Percentiles rank a stretch among this genome's conserved stretches.
These are phyloP conservation scores for Pythium myriotylum DNA, from an alignment of 352 stramenopile genomes.

Conservation along the genomic window DNA sequence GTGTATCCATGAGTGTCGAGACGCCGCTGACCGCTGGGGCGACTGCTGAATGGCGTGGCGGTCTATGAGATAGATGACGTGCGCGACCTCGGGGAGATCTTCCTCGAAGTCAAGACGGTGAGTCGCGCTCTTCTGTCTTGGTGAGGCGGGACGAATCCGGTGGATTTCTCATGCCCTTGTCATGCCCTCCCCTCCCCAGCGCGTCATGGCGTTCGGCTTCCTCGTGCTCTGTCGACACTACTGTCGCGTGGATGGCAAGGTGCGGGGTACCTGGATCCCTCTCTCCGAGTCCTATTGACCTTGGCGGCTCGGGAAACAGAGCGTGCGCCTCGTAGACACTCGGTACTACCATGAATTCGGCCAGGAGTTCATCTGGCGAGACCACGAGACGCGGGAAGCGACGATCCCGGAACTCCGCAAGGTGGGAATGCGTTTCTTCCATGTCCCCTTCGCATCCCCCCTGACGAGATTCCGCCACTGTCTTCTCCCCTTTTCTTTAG, in stretches of 20 bases:
- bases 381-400: constrained; percentile 48
- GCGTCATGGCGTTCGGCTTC: constrained; percentile 71
- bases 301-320: constrained; percentile 26
- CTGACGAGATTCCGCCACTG: too few species aligned
- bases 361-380: constrained; percentile 52
- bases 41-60: too few species aligned
- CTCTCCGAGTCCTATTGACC: too few species aligned
- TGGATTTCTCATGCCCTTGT: too few species aligned
- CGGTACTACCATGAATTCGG: constrained; percentile 73
- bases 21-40: too few species aligned
- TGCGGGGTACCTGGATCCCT: too few species aligned
- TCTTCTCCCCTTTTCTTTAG: constrained; percentile 1
- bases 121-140: background rate
- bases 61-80: constrained; percentile 56
- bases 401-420: constrained; percentile 38
- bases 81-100: constrained; percentile 66
- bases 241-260: constrained; percentile 62
- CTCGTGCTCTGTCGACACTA: constrained; percentile 68
- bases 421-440: too few species aligned
- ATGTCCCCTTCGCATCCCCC: too few species aligned
- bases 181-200: too few species aligned
- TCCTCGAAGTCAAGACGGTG: constrained; percentile 58
- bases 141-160: background rate
- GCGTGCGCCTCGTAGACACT: constrained; percentile 50
- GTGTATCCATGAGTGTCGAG: too few species aligned